Base-by-base conservation (phyloP, 768 basidiomycete species). In the Mrakia gelida region DNA sequence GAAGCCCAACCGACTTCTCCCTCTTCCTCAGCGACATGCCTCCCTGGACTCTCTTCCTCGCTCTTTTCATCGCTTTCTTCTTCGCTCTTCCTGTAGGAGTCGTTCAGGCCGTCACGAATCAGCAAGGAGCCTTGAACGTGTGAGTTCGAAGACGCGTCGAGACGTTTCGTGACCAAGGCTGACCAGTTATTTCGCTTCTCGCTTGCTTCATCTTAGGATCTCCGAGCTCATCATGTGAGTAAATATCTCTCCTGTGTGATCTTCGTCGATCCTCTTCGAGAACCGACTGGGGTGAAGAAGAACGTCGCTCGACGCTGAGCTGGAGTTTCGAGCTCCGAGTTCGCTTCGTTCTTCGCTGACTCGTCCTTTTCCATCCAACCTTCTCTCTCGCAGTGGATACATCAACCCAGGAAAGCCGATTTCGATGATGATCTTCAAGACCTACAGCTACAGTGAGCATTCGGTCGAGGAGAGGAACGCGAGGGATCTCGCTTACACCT, bases 371-470 rank as follows among this genome's bases (percentile, higher is more conserved):
- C n/a, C n/a, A 8, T 32, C 34, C 41, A 5, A 68, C n/a, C n/a
- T n/a, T 70, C 26, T 76, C 32, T 8, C 30, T 45, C 30, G 52
- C 72, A 78, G 72, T 6, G 78, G 78, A 23, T 79, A 79, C 61
- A 63, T 75, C 23, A 68, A 54, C 18, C 78, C 78, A 11, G 78
- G 78, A 1, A 38, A 59, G 3, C 78, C 78, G 7, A 52, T 79
- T 5, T 61, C 78, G 28, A 79, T 79, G 78, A 79, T 79, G 78
- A 75, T 79, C 34, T 79, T 79, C 68, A 79, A 79, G 71, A 79
- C 78, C 10, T 79, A 75, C 67, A 71, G 68, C 28, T 79, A 79
- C 61, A 78, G 61, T 71, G 73, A 56, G 38, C 61, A 34, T 7
- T 32, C 30, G 15, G 3, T 32, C 26, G 15, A 62, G 8, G 8